Evolutionary conservation across 2,329 filamentous ascomycete species (phyloP).

Genomic region (Aspergillus ochraceus): DNA sequence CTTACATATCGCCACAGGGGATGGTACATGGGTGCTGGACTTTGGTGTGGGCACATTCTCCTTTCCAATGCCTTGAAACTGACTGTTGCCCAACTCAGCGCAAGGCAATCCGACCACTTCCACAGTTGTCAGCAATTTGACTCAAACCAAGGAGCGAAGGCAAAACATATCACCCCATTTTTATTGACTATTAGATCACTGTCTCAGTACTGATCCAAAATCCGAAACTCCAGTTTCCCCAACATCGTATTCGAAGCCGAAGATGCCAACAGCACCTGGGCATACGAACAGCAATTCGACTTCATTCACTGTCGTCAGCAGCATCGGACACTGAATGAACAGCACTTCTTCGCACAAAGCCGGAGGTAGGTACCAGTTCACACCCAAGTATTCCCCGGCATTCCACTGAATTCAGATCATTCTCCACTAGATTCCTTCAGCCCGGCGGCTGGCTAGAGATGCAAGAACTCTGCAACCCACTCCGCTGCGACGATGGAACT

Average conservation of each 20-base stretch:
- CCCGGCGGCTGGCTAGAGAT: constrained; percentile 5
- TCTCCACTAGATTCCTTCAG: neutral
- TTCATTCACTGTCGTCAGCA: constrained; percentile 7
- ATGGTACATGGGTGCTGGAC: neutral
- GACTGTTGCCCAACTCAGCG: neutral
- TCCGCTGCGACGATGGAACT: neutral
- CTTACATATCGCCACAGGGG: constrained; percentile 1
- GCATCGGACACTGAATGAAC: neutral
- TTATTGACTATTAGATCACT: neutral
- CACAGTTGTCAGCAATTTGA: neutral
- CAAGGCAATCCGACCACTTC: neutral
- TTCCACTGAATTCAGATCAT: too few species aligned
- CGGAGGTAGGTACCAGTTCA: neutral
- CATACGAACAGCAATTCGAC: neutral
- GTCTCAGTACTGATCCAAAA: neutral
- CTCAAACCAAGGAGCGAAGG: neutral
- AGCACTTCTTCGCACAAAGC: neutral
- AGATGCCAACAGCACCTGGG: constrained; percentile 1
- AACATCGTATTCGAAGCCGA: neutral
- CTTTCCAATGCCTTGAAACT: neutral
- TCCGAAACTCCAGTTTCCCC: neutral
- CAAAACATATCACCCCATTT: neutral
- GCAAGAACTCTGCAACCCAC: constrained; percentile 5
- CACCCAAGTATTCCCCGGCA: neutral
- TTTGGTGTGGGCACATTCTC: neutral